A percentile compares a stretch with the other conserved stretches of the same genome.
These are phyloP conservation scores for Cardamine occulta DNA, from an alignment of 345 rosid genomes.

Conservation along the genomic window DNA sequence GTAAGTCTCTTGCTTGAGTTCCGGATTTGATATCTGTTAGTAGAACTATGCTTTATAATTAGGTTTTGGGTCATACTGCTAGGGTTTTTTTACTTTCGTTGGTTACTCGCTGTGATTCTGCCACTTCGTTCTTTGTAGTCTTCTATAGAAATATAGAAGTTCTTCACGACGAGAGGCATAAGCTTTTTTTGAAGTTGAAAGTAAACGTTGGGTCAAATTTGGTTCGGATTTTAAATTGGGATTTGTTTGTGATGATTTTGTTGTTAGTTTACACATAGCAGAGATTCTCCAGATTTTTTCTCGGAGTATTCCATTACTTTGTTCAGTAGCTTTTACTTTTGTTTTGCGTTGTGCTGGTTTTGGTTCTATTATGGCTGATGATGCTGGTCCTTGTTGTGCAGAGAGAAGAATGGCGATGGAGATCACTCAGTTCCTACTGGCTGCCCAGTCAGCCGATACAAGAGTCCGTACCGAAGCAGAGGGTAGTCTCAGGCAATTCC, in stretches of 20 bases:
- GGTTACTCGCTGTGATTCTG: slow-evolving; percentile 4
- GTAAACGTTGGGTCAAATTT: neutral
- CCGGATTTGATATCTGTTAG: neutral
- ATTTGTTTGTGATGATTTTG: neutral
- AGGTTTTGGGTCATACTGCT: slow-evolving; percentile 23
- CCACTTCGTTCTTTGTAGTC: neutral
- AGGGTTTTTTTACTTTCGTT: slow-evolving; percentile 21
- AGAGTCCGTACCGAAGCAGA: slow-evolving; percentile 83
- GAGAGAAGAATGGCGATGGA: slow-evolving; percentile 76
- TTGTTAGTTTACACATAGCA: neutral
- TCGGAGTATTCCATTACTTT: neutral
- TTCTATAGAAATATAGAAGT: neutral
- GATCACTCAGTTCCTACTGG: slow-evolving; percentile 74
- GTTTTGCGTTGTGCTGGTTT: neutral
- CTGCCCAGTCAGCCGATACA: slow-evolving; percentile 86
- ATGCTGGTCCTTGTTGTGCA: slow-evolving; percentile 35
- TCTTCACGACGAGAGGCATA: neutral
- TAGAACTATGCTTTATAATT: slow-evolving; percentile 40
- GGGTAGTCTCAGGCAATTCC: slow-evolving; percentile 67
- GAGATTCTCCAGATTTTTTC: neutral
- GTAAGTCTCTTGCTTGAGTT: slow-evolving; percentile 36
- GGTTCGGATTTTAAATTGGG: neutral
- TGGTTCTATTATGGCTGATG: neutral
- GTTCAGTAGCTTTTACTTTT: neutral
- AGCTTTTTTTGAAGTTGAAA: neutral